phyloP scores from a whole-genome alignment of 1,139 yeast species.

The Arxiozyma bovina region DNA sequence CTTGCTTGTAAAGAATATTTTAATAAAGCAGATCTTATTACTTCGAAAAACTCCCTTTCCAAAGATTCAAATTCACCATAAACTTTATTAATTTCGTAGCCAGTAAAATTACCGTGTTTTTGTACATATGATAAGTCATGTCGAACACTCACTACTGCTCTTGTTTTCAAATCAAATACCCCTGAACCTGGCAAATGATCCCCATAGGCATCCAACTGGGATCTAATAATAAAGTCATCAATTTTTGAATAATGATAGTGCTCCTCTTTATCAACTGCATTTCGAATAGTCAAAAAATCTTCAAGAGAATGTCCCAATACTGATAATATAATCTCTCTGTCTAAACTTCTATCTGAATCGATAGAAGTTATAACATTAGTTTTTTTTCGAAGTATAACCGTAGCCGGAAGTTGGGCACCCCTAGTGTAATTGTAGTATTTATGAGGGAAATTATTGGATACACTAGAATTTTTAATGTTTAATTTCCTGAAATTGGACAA shows the following conservation, averaged over 20 bases:
- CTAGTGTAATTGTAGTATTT: conserved; percentile 27
- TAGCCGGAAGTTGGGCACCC: conserved; percentile 37
- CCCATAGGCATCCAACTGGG: conserved; percentile 84
- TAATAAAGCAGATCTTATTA: conserved; percentile 65
- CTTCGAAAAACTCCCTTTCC: conserved; percentile 69
- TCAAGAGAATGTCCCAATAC: conserved; percentile 75
- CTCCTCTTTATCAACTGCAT: conserved; percentile 13
- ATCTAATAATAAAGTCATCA: conserved; percentile 69
- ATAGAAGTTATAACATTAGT: conserved; percentile 46
- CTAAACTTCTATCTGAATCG: conserved; percentile 62
- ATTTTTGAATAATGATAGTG: conserved; percentile 64
- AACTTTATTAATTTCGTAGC: conserved; percentile 55
- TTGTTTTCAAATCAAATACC: conserved; percentile 80
- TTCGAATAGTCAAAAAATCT: conserved; percentile 46
- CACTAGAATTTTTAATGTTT: conserved; percentile 32
- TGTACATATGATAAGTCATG: conserved; percentile 65
- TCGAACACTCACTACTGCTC: conserved; percentile 83
- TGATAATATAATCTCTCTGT: conserved; percentile 63
- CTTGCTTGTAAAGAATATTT: conserved; percentile 88
- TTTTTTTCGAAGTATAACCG: conserved; percentile 37
- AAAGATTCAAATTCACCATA: conserved; percentile 67
- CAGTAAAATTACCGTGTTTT: conserved; percentile 42
- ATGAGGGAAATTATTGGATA: conserved; percentile 39
- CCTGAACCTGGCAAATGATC: conserved; percentile 79
- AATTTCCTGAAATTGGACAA: conserved; percentile 55